Percentiles rank a stretch among this genome's conserved stretches.
These are phyloP conservation scores for Raphanus sativus DNA, from an alignment of 345 rosid species.

Conservation along the genomic window DNA sequence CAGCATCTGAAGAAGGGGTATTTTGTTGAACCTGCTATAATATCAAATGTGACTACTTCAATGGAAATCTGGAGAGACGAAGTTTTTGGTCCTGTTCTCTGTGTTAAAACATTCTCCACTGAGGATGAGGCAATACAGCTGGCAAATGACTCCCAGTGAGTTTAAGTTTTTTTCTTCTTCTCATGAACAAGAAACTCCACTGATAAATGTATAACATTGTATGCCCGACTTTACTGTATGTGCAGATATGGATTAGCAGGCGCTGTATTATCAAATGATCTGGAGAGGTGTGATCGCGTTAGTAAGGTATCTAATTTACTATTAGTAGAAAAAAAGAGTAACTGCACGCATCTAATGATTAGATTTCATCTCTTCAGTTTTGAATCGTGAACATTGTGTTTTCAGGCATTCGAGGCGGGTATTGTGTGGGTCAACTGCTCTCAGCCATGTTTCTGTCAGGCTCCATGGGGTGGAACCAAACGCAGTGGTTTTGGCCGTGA, in stretches of 20 bases:
- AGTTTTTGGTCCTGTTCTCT: constrained; percentile 95
- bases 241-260: constrained; percentile 77
- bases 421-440: constrained; percentile 97
- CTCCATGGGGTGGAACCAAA: constrained; percentile 98
- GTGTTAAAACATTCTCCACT: constrained; percentile 79
- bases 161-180: constrained; percentile 20
- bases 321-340: neutral
- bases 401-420: constrained; percentile 78
- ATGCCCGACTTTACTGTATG: constrained; percentile 20
- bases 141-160: constrained; percentile 94
- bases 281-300: constrained; percentile 92
- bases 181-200: constrained; percentile 6
- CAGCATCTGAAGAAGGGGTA: constrained; percentile 87
- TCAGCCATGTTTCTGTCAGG: constrained; percentile 95
- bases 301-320: constrained; percentile 52
- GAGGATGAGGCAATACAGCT: constrained; percentile 96
- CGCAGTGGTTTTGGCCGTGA: constrained; percentile 99
- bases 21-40: constrained; percentile 79
- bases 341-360: neutral
- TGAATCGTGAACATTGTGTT: constrained; percentile 6
- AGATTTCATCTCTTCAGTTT: constrained; percentile 2
- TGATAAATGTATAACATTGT: neutral
- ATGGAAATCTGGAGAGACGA: constrained; percentile 99
- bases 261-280: constrained; percentile 86
- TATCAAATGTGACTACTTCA: constrained; percentile 71